phyloP scores from a whole-genome alignment of 129 eudicot genomes.

The Chrysanthemum makinoi region DNA sequence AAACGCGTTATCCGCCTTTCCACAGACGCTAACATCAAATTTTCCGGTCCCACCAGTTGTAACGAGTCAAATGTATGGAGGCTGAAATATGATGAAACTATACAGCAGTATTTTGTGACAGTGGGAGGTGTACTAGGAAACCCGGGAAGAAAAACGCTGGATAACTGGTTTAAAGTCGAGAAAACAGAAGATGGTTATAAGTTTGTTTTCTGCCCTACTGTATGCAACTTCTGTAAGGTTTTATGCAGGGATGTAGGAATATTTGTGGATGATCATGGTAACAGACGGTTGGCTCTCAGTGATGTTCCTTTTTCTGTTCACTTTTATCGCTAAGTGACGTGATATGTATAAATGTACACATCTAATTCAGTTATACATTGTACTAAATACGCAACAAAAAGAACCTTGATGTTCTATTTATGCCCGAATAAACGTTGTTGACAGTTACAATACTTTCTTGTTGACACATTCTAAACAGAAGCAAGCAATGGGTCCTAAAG shows the following conservation, averaged over 20 bases:
- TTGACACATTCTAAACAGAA: constrained; percentile 2
- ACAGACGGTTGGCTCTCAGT: constrained; percentile 34
- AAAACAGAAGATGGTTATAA: constrained; percentile 37
- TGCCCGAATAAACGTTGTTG: constrained; percentile 8
- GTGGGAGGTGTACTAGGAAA: constrained; percentile 48
- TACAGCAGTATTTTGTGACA: constrained; percentile 26
- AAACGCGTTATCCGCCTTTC: constrained; percentile 33
- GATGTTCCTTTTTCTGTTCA: constrained; percentile 31
- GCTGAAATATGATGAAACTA: constrained; percentile 23
- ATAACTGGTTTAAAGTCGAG: constrained; percentile 45
- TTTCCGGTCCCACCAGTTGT: constrained; percentile 25
- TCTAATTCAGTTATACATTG: background rate
- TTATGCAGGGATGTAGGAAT: constrained; percentile 41
- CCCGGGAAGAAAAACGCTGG: constrained; percentile 33
- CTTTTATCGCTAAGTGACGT: constrained; percentile 21
- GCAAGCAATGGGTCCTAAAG: background rate
- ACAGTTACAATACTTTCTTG: constrained; percentile 5
- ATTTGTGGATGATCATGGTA: constrained; percentile 21
- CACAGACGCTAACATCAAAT: constrained; percentile 38
- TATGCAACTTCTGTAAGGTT: constrained; percentile 42
- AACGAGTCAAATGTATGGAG: constrained; percentile 36
- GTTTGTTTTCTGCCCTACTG: constrained; percentile 41
- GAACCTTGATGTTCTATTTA: constrained; percentile 12
- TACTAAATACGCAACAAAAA: constrained; percentile 12
- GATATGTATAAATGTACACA: background rate